Evolutionary conservation across 163 green algal genomes (phyloP).

Genomic region (Prototheca cutis): DNA sequence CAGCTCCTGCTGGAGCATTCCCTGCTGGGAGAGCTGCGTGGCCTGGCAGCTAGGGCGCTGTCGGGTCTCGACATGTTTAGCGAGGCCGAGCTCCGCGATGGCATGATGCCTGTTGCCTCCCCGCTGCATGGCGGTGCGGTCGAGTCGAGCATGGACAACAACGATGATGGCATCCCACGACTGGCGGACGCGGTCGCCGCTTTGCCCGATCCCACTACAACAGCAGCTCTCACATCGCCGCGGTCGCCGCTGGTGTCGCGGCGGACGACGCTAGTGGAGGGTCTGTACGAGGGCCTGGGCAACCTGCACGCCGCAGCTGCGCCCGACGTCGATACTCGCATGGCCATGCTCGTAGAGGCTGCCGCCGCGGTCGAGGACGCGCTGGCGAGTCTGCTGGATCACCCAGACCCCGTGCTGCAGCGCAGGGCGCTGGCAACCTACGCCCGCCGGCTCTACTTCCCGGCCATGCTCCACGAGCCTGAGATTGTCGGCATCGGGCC

Average conservation of each 20-base stretch:
- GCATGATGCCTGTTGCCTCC: too few relatives aligned
- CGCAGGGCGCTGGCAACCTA: conserved; percentile 66
- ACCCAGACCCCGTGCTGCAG: conserved; percentile 39
- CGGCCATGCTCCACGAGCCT: conserved; percentile 60
- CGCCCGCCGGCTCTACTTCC: conserved; percentile 74
- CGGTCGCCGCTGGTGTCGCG: conserved; percentile 3
- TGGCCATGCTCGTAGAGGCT: conserved; percentile 63
- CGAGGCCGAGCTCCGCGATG: conserved; percentile 6
- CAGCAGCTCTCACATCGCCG: too few relatives aligned
- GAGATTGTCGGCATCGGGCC: conserved; percentile 8
- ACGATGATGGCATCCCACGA: too few relatives aligned
- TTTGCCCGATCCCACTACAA: too few relatives aligned
- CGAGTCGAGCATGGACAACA: too few relatives aligned
- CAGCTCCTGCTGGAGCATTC: conserved; percentile 70
- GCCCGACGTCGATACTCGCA: conserved; percentile 45
- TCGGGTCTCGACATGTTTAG: conserved; percentile 79
- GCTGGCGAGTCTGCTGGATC: conserved; percentile 64
- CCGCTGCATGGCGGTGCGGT: too few relatives aligned
- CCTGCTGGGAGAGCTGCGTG: conserved; percentile 74
- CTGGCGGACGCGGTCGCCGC: neutral
- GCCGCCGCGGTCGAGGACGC: conserved; percentile 83
- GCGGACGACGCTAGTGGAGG: conserved; percentile 43
- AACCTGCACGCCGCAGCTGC: conserved; percentile 13
- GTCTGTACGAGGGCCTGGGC: conserved; percentile 47
- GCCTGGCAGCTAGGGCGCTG: conserved; percentile 65